Evolutionary conservation across 208 protist genomes (phyloP).

Genomic region (Wallacemonas sp.): DNA sequence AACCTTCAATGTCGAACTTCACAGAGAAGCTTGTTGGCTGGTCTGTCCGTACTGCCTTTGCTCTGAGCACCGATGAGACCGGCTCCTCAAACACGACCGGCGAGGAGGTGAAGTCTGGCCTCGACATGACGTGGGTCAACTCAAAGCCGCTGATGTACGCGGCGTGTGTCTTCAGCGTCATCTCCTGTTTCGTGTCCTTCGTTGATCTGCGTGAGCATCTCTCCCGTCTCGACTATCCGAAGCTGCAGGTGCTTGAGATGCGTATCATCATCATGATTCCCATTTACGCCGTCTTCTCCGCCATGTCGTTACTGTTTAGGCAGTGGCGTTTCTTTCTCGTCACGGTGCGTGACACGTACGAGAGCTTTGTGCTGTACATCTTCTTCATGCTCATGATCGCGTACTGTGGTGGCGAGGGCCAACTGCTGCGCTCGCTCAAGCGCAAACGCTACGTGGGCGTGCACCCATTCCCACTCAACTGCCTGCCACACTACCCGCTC

Average conservation of each 20-base stretch:
- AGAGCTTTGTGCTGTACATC: conserved; percentile 91
- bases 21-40: background rate
- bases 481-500: conserved; percentile 56
- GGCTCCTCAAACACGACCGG: background rate
- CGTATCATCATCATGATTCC: conserved; percentile 90
- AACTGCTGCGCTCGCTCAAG: conserved; percentile 81
- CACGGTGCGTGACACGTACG: conserved; percentile 84
- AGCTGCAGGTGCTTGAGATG: conserved; percentile 81
- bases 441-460: conserved; percentile 70
- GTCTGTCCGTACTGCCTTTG: background rate
- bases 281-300: conserved; percentile 80
- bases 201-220: conserved; percentile 69
- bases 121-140: conserved; percentile 60
- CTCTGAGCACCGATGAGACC: background rate
- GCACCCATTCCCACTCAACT: conserved; percentile 77
- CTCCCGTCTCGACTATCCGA: conserved; percentile 70
- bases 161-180: conserved; percentile 39
- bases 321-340: conserved; percentile 78
- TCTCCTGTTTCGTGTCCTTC: conserved; percentile 71
- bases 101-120: conserved; percentile 6
- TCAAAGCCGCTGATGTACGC: conserved; percentile 50
- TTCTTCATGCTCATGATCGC: conserved; percentile 92
- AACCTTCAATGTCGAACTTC: background rate
- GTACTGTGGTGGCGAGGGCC: conserved; percentile 84
- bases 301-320: conserved; percentile 52